These are phyloP conservation scores for Ceratocystiopsis minuta DNA, from an alignment of 2,329 filamentous ascomycete species.

Conservation along the genomic window DNA sequence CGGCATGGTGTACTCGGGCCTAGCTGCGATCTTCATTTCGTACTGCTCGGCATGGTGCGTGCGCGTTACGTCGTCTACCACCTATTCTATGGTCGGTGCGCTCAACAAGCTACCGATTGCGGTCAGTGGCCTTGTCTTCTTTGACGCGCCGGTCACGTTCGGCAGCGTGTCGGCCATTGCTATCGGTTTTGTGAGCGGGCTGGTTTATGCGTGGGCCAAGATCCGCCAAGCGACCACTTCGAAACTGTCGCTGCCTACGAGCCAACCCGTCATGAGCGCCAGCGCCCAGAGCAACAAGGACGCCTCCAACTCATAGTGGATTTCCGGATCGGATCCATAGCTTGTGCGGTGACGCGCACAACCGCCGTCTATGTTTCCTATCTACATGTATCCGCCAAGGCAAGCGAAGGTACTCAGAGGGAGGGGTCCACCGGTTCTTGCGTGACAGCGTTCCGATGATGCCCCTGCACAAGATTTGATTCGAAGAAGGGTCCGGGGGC, in stretches of 20 bases:
- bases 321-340: background rate
- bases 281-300: conserved; percentile 85
- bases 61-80: conserved; percentile 89
- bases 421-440: too few species aligned
- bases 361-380: too few species aligned
- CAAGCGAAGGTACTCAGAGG: too few species aligned
- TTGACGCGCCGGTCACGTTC: conserved; percentile 81
- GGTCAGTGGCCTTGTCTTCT: conserved; percentile 82
- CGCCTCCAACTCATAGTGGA: conserved; percentile 46
- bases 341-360: too few species aligned
- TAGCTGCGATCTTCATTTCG: conserved; percentile 94
- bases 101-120: conserved; percentile 97
- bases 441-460: too few species aligned
- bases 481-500: too few species aligned
- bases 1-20: conserved; percentile 85
- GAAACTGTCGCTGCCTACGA: conserved; percentile 47
- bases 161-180: conserved; percentile 82
- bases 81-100: conserved; percentile 95
- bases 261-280: conserved; percentile 57
- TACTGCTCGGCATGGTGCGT: conserved; percentile 99
- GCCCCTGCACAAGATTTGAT: too few species aligned
- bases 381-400: too few species aligned
- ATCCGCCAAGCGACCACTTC: conserved; percentile 55
- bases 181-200: conserved; percentile 78
- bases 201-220: conserved; percentile 80